Percentiles rank a stretch among this genome's conserved stretches.
Evolutionary conservation across 495 filamentous ascomycete species (phyloP).

Genomic region (Chaetomium cochliodes): DNA sequence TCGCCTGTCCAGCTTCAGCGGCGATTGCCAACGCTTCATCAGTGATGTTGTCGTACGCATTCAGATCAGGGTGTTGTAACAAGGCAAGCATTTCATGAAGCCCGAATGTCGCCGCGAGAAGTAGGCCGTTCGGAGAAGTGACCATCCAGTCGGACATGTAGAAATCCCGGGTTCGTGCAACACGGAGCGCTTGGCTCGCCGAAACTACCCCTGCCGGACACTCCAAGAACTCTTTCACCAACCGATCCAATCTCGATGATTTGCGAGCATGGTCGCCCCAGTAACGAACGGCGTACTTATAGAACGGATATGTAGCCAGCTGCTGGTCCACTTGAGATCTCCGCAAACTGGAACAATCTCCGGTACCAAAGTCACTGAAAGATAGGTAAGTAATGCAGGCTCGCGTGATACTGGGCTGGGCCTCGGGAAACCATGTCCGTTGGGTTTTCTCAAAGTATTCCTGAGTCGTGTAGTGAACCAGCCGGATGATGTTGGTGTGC

Average conservation of each 20-base stretch:
- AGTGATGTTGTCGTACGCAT: no score
- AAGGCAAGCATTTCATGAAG: no score
- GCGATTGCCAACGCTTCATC: no score
- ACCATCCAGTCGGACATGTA: neutral
- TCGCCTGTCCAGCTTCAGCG: neutral
- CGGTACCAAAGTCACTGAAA: slow-evolving; percentile 41
- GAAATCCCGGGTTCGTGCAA: no score
- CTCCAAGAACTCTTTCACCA: neutral
- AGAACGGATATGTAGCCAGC: slow-evolving; percentile 31
- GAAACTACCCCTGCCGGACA: neutral
- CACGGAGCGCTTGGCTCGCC: no score
- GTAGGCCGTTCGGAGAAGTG: neutral
- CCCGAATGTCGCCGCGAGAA: no score
- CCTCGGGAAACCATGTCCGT: slow-evolving; percentile 38
- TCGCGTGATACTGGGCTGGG: neutral
- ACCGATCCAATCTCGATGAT: neutral
- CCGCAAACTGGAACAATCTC: no score
- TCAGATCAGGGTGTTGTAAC: no score
- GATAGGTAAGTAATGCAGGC: slow-evolving; percentile 49
- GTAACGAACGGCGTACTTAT: slow-evolving; percentile 44
- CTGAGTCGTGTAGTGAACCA: slow-evolving; percentile 58
- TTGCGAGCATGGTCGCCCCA: slow-evolving; percentile 48
- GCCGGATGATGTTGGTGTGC: slow-evolving; percentile 47
- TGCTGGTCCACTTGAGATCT: no score
- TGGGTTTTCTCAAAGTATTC: slow-evolving; percentile 49